Evolutionary conservation across 495 filamentous ascomycete species (phyloP), one percentile per base, ranked within the genome.

Genomic region (Xylona heveae): DNA sequence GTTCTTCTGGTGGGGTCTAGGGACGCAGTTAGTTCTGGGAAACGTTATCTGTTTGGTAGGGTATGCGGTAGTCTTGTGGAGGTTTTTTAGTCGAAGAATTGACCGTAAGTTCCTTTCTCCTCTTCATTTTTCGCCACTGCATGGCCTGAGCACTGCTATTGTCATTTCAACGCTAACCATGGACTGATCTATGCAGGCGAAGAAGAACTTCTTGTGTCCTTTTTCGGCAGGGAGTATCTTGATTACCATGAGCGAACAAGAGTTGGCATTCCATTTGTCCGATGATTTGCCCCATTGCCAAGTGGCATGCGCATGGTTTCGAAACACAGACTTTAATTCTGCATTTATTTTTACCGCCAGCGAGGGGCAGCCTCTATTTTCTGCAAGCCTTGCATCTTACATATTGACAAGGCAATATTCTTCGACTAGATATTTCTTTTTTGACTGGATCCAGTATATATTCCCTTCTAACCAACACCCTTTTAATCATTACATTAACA

Each of bases 1-100:
- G 1, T 97, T 90, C 54, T 97, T 91, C 47, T 95, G 81, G 75
- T 97, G 83, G 84, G 82, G 75, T 0, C 35, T 95, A n/a, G 88
- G 88, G 1, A 91, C 81, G 24, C 88, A 97, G 59, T 42, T 95
- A 33, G 68, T 90, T 18, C 57, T 93, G 35, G 84, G 85, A 20
- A 97, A 97, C 55, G 49, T 61, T 9, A 43, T 90, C 1, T 85
- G 82, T 44, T 66, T 84, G 13, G 39, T 74, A 14, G 74, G 51
- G 16, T 94, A 90, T 61, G 52, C 67, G 2, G 42, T 66, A 15
- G 72, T 85, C 13, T 46, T 95, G 44, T 91, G 78, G 78, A 61
- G 52, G 35, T 97, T 97, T 49, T 97, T 97, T 44, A 52, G 51
- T 5, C 50, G 36, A 12, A 57, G 88, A 38, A 82, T 97, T 39